Evolutionary conservation across 257 asterid genomes (phyloP).

Genomic region (Galeopsis tetrahit): DNA sequence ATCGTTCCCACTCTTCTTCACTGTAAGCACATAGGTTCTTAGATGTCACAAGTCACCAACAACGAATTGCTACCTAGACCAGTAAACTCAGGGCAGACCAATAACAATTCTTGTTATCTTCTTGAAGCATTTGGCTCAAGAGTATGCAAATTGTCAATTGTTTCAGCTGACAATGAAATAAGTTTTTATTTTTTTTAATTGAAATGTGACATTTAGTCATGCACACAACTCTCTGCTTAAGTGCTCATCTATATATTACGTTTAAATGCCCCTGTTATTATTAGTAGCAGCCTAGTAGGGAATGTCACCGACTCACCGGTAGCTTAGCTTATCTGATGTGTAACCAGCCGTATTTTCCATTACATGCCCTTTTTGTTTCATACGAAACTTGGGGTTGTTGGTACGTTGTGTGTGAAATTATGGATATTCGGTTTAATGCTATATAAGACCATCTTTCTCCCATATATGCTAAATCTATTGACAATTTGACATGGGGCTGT

Average conservation of each 20-base stretch:
- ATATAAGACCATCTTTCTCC: background rate
- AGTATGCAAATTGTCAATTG: no score
- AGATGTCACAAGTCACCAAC: background rate
- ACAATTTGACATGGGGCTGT: background rate
- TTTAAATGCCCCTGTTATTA: background rate
- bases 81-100: no score
- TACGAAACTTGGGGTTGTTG: background rate
- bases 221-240: no score
- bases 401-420: background rate
- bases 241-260: background rate
- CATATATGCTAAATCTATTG: background rate
- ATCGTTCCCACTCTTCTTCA: no score
- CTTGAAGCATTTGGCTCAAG: no score
- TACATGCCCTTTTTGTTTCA: background rate
- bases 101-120: no score
- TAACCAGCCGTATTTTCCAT: background rate
- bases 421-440: background rate
- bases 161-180: no score
- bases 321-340: background rate
- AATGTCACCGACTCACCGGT: no score
- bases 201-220: no score
- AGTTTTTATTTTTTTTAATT: no score
- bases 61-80: background rate
- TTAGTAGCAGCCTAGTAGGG: background rate
- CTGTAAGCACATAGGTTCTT: no score